phyloP scores from a whole-genome alignment of 306 rosid species.

The Hylodesmum podocarpum region DNA sequence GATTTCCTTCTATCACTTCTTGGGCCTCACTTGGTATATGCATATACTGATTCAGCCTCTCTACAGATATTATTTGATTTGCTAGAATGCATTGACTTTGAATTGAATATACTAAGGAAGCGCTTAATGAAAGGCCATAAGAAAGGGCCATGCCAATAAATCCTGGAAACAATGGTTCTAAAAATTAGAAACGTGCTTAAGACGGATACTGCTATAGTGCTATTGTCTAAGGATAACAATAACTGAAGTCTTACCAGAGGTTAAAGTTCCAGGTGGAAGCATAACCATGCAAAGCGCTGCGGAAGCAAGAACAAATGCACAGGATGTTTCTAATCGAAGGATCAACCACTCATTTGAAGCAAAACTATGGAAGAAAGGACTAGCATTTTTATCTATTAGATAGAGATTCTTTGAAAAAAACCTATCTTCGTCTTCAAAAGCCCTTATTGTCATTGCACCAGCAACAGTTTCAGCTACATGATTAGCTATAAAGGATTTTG shows the following conservation, averaged over 20 bases:
- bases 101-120: constrained; percentile 44
- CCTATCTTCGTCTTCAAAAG: constrained; percentile 57
- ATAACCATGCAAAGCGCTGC: constrained; percentile 58
- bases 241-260: constrained; percentile 45
- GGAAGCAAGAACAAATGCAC: constrained; percentile 58
- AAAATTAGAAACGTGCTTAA: background rate
- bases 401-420: constrained; percentile 52
- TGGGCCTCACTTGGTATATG: constrained; percentile 64
- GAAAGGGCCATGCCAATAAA: constrained; percentile 80
- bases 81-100: constrained; percentile 65
- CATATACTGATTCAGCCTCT: constrained; percentile 70
- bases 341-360: constrained; percentile 69
- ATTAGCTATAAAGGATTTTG: constrained; percentile 61
- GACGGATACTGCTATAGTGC: background rate
- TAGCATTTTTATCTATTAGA: constrained; percentile 60
- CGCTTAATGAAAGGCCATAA: constrained; percentile 70
- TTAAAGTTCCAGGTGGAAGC: constrained; percentile 63
- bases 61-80: constrained; percentile 69
- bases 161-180: constrained; percentile 40
- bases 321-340: constrained; percentile 51
- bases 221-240: background rate
- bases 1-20: constrained; percentile 54
- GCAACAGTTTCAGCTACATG: constrained; percentile 64
- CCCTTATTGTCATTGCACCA: constrained; percentile 71
- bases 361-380: constrained; percentile 61